Percentiles rank a stretch among this genome's conserved stretches.
Evolutionary conservation across 371 early-diverging fungal genomes (phyloP).

Genomic region (Batkoa obscura): DNA sequence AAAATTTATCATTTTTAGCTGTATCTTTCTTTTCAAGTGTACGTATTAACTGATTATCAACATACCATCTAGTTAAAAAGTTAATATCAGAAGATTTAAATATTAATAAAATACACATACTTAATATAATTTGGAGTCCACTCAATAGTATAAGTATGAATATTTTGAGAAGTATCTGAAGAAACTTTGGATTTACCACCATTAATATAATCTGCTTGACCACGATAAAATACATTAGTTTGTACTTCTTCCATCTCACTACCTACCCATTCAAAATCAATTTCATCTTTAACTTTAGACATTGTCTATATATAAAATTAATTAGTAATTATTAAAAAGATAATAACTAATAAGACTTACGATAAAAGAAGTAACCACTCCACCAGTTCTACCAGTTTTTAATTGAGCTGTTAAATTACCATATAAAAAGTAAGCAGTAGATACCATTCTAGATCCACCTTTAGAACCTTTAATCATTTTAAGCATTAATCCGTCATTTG

Average conservation of each 20-base stretch:
- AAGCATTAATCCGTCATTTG: neutral
- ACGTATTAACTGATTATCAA: slow-evolving; percentile 23
- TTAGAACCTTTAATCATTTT: slow-evolving; percentile 1
- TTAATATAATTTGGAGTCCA: slow-evolving; percentile 16
- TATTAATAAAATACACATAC: too few species aligned
- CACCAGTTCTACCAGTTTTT: slow-evolving; percentile 23
- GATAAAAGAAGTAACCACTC: slow-evolving; percentile 46
- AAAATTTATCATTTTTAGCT: slow-evolving; percentile 13
- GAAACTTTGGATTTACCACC: slow-evolving; percentile 1
- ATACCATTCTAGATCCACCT: neutral
- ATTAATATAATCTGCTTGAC: slow-evolving; percentile 8
- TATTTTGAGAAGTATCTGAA: slow-evolving; percentile 13
- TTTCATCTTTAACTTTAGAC: slow-evolving; percentile 25
- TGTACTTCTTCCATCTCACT: slow-evolving; percentile 22
- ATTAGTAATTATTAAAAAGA: neutral
- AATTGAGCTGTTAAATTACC: slow-evolving; percentile 30
- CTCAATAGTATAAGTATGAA: slow-evolving; percentile 22
- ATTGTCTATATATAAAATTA: slow-evolving; percentile 2
- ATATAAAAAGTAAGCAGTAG: neutral
- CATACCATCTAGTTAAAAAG: slow-evolving; percentile 14
- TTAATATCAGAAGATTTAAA: too few species aligned
- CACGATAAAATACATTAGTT: slow-evolving; percentile 39
- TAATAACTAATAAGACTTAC: slow-evolving; percentile 21
- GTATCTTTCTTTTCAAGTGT: slow-evolving; percentile 20
- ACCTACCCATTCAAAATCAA: slow-evolving; percentile 52